Percentiles rank a stretch among this genome's conserved stretches.
phyloP scores from a whole-genome alignment of 139 green algal genomes.

The Coccomyxa sp. region DNA sequence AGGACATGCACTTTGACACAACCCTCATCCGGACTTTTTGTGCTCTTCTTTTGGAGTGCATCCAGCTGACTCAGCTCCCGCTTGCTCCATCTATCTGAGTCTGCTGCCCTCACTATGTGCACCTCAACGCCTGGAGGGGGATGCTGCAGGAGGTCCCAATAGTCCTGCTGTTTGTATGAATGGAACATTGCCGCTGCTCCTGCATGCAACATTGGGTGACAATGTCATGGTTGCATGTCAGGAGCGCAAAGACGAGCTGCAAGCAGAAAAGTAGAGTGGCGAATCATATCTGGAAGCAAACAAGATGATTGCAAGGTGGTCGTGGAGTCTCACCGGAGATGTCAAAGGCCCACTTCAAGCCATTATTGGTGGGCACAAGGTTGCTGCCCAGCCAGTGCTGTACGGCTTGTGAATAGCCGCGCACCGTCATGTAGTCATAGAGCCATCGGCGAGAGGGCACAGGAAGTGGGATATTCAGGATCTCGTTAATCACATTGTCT shows the following conservation, averaged over 20 bases:
- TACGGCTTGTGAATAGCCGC: constrained; percentile 49
- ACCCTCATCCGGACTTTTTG: constrained; percentile 2
- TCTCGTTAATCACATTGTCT: constrained; percentile 26
- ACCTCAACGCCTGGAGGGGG: constrained; percentile 45
- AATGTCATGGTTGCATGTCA: neutral
- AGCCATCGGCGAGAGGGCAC: constrained; percentile 50
- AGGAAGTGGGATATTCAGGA: constrained; percentile 42
- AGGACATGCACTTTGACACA: constrained; percentile 28
- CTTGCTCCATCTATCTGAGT: constrained; percentile 46
- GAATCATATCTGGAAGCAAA: neutral
- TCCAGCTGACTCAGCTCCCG: constrained; percentile 13
- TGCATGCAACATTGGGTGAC: neutral
- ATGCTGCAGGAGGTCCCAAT: constrained; percentile 35
- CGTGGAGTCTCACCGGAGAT: constrained; percentile 39
- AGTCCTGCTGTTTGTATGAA: constrained; percentile 50
- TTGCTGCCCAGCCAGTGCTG: constrained; percentile 78
- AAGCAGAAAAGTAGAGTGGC: no score
- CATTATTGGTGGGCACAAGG: constrained; percentile 25
- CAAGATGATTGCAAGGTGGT: neutral
- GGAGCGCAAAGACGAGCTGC: neutral
- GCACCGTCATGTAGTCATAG: constrained; percentile 33
- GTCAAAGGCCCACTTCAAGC: constrained; percentile 54
- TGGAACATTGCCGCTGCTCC: constrained; percentile 55
- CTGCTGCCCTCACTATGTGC: constrained; percentile 57
- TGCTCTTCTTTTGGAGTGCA: constrained; percentile 9